Percentiles rank a stretch among this genome's conserved stretches.
Conservation (phyloP, 179 eudicot genomes). For the Nepenthes alata region DNA sequence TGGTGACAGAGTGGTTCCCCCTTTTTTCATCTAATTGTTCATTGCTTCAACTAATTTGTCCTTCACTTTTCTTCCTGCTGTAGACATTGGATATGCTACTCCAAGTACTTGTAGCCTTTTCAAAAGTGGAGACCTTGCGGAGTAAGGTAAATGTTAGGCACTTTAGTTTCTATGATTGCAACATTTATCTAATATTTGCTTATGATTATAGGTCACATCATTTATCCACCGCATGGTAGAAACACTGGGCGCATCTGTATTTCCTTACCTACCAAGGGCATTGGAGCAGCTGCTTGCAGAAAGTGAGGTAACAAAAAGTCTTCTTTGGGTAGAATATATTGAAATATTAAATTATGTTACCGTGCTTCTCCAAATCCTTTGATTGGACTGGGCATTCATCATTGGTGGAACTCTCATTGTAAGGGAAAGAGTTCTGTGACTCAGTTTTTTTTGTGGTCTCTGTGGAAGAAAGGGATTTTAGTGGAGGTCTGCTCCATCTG, state of each 20-base stretch:
- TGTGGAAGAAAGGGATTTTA: no score
- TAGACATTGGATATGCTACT: constrained; percentile 96
- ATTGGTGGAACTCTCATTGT: not conserved
- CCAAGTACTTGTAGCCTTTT: constrained; percentile 69
- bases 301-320: constrained; percentile 49
- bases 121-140: constrained; percentile 76
- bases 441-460: no score
- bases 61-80: constrained; percentile 4
- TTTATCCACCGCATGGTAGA: constrained; percentile 98
- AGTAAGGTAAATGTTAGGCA: constrained; percentile 49
- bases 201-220: constrained; percentile 57
- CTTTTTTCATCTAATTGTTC: not conserved
- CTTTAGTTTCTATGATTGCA: not conserved
- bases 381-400: no score
- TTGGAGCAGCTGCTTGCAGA: constrained; percentile 79
- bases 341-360: no score
- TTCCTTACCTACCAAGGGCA: constrained; percentile 86
- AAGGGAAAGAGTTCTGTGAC: not conserved
- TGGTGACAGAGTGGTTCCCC: not conserved
- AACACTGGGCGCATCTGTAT: constrained; percentile 74
- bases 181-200: not conserved
- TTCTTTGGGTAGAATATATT: not conserved
- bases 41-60: not conserved
- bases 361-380: no score
- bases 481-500: no score